Conservation (phyloP, 2,329 filamentous ascomycete species). For the Cladosporium cucumerinum region DNA sequence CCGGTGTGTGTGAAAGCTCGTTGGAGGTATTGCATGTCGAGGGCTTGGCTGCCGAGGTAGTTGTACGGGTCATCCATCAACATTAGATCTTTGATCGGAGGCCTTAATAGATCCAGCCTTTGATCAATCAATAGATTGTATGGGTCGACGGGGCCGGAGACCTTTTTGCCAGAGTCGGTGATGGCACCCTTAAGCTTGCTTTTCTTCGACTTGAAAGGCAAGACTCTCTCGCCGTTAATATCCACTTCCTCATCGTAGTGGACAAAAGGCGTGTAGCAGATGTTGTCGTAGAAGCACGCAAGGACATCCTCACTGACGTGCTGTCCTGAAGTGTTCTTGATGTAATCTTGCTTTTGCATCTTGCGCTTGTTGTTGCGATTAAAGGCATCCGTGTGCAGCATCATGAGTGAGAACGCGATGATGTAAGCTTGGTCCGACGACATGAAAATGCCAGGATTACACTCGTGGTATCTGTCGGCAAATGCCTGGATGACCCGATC, state of each 20-base stretch:
- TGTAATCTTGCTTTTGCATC: constrained; percentile 93
- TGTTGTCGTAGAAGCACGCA: constrained; percentile 97
- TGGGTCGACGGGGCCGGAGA: constrained; percentile 68
- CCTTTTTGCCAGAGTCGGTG: constrained; percentile 68
- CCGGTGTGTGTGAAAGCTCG: constrained; percentile 88
- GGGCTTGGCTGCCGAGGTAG: constrained; percentile 71
- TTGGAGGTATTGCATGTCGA: constrained; percentile 79
- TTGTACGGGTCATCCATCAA: constrained; percentile 87
- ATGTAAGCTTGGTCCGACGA: constrained; percentile 95
- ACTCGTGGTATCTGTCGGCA: constrained; percentile 95
- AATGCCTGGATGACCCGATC: constrained; percentile 92
- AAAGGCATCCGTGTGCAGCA: constrained; percentile 97
- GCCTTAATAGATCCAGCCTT: constrained; percentile 76
- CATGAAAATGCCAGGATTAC: constrained; percentile 92
- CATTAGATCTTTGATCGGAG: constrained; percentile 88
- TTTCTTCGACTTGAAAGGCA: constrained; percentile 68
- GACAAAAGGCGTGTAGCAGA: constrained; percentile 96
- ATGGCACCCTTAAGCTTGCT: constrained; percentile 64
- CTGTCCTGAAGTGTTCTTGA: constrained; percentile 90
- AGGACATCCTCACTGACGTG: constrained; percentile 90
- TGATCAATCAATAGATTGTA: constrained; percentile 92
- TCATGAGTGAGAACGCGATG: constrained; percentile 92
- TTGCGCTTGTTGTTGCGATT: constrained; percentile 99
- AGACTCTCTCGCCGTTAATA: constrained; percentile 69
- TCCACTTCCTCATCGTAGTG: constrained; percentile 93